These are phyloP conservation scores for Reutealis trisperma DNA, from an alignment of 345 rosid genomes.

Conservation along the genomic window DNA sequence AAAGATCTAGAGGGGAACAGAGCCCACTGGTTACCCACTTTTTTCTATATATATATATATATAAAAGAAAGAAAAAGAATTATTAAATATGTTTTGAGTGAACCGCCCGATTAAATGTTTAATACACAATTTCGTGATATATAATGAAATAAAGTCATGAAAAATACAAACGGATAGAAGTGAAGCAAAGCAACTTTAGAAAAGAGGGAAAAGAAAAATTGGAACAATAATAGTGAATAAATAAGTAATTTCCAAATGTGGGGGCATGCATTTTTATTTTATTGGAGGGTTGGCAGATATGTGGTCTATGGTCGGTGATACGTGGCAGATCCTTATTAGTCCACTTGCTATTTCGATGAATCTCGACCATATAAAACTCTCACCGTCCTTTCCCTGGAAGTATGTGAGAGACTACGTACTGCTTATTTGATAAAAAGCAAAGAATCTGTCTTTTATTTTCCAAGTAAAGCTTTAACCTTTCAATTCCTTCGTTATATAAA, in stretches of 20 bases:
- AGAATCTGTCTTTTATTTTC: not conserved
- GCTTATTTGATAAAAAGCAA: not conserved
- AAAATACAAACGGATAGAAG: too few relatives aligned
- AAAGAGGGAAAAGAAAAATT: too few relatives aligned
- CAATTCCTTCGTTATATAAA: not conserved
- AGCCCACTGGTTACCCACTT: not conserved
- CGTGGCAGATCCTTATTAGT: slow-evolving; percentile 18
- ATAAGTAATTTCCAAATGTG: too few relatives aligned
- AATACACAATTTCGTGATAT: too few relatives aligned
- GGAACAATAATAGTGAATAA: too few relatives aligned
- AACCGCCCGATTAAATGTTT: too few relatives aligned
- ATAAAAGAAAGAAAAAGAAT: too few relatives aligned
- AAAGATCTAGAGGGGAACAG: not conserved
- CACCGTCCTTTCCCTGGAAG: slow-evolving; percentile 14
- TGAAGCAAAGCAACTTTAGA: too few relatives aligned
- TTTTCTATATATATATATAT: too few relatives aligned
- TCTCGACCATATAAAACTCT: slow-evolving; percentile 10
- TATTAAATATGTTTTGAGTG: too few relatives aligned
- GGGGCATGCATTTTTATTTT: not conserved
- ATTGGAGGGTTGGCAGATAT: not conserved
- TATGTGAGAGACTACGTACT: not conserved
- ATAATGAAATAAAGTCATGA: too few relatives aligned
- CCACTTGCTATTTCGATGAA: not conserved
- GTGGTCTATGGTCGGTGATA: slow-evolving; percentile 19
- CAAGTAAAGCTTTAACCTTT: not conserved